Evolutionary conservation across 2,329 filamentous ascomycete genomes (phyloP).

Genomic region (Colletotrichum theobromicola): DNA sequence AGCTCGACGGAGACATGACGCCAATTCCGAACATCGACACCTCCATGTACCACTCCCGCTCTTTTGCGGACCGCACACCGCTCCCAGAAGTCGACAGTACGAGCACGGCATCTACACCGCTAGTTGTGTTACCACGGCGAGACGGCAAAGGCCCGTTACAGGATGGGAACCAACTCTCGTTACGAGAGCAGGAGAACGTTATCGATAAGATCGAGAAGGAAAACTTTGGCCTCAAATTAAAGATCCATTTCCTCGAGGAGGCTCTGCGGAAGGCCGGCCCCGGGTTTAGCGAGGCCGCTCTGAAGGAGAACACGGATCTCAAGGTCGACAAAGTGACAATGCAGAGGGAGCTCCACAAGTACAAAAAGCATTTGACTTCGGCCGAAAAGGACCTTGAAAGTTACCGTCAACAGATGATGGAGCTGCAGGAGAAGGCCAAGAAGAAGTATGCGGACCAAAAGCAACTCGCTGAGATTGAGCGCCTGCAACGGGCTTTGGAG

Average conservation of each 20-base stretch:
- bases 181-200: slow-evolving; percentile 93
- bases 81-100: slow-evolving; percentile 78
- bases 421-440: slow-evolving; percentile 83
- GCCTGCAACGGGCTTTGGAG: slow-evolving; percentile 60
- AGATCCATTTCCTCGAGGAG: slow-evolving; percentile 96
- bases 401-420: slow-evolving; percentile 81
- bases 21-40: slow-evolving; percentile 76
- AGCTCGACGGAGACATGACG: slow-evolving; percentile 74
- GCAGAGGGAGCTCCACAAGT: slow-evolving; percentile 83
- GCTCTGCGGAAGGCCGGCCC: slow-evolving; percentile 85
- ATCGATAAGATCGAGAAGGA: slow-evolving; percentile 98
- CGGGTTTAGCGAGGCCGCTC: slow-evolving; percentile 84
- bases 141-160: slow-evolving; percentile 73
- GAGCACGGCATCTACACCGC: slow-evolving; percentile 82
- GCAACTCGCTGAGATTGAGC: slow-evolving; percentile 65
- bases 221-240: slow-evolving; percentile 95
- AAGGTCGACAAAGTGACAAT: slow-evolving; percentile 93
- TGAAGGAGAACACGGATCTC: slow-evolving; percentile 94
- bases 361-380: slow-evolving; percentile 81
- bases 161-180: slow-evolving; percentile 87
- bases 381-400: slow-evolving; percentile 88
- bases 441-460: slow-evolving; percentile 75
- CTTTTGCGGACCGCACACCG: slow-evolving; percentile 68
- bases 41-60: slow-evolving; percentile 72
- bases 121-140: slow-evolving; percentile 71